Conservation (phyloP, 2,329 filamentous ascomycete genomes). For the Cladosporium colombiae region DNA sequence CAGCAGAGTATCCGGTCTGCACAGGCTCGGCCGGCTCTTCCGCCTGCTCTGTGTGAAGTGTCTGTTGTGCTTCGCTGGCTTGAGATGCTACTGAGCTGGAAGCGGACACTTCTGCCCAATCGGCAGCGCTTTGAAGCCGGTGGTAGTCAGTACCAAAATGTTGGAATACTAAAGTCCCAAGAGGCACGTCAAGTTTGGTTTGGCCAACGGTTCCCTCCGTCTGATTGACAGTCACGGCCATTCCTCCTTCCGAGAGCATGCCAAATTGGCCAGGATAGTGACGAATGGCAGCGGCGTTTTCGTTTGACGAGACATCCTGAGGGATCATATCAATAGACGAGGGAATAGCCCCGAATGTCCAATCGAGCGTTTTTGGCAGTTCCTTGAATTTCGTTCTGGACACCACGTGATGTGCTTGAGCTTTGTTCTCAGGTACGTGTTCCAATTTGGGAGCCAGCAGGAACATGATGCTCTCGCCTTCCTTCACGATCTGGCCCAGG, state of each 20-base stretch:
- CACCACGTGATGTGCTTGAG: background rate
- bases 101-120: background rate
- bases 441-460: conserved; percentile 49
- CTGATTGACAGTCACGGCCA: conserved; percentile 44
- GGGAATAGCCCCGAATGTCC: conserved; percentile 44
- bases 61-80: background rate
- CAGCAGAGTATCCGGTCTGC: background rate
- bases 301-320: conserved; percentile 19
- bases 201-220: background rate
- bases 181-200: conserved; percentile 22
- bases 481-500: conserved; percentile 59
- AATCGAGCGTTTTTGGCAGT: no score
- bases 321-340: conserved; percentile 44
- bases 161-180: background rate
- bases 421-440: conserved; percentile 6
- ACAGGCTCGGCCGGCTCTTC: background rate
- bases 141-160: background rate
- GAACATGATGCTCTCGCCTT: conserved; percentile 68
- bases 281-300: conserved; percentile 17
- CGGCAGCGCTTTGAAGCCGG: background rate
- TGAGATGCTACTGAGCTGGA: background rate
- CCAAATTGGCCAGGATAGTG: conserved; percentile 55
- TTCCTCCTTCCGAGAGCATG: conserved; percentile 61
- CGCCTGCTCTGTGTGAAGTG: background rate
- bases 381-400: no score